Conservation (phyloP, 2,329 filamentous ascomycete genomes). For the Sporothrix phasma region DNA sequence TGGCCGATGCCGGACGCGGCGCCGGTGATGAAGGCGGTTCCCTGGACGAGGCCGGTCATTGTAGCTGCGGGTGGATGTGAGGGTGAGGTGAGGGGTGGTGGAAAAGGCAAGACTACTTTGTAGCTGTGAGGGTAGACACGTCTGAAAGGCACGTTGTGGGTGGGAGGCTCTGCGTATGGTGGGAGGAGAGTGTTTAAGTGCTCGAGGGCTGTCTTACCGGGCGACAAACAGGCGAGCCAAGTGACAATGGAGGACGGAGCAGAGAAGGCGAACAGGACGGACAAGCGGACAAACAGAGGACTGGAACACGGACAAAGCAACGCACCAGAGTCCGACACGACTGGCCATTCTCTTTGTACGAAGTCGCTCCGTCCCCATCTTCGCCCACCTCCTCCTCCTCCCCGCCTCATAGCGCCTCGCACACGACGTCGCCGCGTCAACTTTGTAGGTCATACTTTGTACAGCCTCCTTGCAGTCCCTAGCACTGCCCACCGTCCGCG, state of each 20-base stretch:
- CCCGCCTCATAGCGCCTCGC: too few species aligned
- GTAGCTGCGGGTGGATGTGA: neutral
- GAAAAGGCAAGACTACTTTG: neutral
- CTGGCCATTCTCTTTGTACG: neutral
- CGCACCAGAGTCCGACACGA: neutral
- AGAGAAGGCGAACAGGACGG: neutral
- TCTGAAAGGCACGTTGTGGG: too few species aligned
- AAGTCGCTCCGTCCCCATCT: neutral
- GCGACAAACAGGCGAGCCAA: too few species aligned
- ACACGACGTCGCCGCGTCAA: neutral
- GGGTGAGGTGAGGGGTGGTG: neutral
- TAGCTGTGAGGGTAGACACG: too few species aligned
- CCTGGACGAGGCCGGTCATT: slow-evolving; percentile 12
- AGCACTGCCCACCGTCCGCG: neutral
- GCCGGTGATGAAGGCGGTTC: slow-evolving; percentile 18
- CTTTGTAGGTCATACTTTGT: too few species aligned
- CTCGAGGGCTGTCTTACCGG: too few species aligned
- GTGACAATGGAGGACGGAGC: neutral
- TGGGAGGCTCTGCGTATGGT: too few species aligned
- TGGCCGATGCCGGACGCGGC: slow-evolving; percentile 36
- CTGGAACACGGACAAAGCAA: too few species aligned
- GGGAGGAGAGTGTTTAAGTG: too few species aligned
- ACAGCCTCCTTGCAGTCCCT: slow-evolving; percentile 4
- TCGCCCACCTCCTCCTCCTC: neutral
- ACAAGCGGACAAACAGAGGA: neutral